Conservation (phyloP, 2,329 filamentous ascomycete species). For the Nakataea oryzae region DNA sequence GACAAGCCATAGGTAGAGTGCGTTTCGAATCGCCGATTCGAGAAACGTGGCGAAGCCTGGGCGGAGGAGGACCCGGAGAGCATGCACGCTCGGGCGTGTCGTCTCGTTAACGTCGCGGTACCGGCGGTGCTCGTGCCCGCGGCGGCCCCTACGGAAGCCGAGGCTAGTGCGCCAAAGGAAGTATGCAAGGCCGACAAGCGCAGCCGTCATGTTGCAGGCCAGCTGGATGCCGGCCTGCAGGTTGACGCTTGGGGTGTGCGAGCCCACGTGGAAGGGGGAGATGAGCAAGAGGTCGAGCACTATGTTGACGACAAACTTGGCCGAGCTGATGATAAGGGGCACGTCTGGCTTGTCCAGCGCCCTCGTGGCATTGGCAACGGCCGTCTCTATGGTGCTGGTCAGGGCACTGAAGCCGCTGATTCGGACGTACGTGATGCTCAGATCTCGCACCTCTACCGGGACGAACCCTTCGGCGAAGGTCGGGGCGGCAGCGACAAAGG, state of each 20-base stretch:
- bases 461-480: conserved; percentile 53
- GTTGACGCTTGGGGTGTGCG: conserved; percentile 45
- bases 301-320: conserved; percentile 58
- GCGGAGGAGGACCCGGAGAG: conserved; percentile 38
- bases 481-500: conserved; percentile 42
- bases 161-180: conserved; percentile 38
- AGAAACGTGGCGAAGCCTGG: conserved; percentile 49
- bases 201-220: conserved; percentile 45
- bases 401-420: conserved; percentile 54
- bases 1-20: conserved; percentile 62
- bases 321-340: conserved; percentile 52
- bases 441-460: conserved; percentile 42
- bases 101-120: conserved; percentile 6
- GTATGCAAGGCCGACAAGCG: conserved; percentile 45
- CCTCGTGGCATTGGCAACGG: conserved; percentile 49
- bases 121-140: not conserved
- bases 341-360: conserved; percentile 62
- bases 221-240: conserved; percentile 55
- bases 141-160: conserved; percentile 6
- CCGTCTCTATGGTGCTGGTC: conserved; percentile 51
- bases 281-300: conserved; percentile 55
- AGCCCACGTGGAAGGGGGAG: conserved; percentile 51
- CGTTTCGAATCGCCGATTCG: conserved; percentile 58
- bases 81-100: conserved; percentile 25
- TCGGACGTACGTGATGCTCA: conserved; percentile 53